Evolutionary conservation across 495 filamentous ascomycete genomes (phyloP).

Genomic region (Pyrenopolyporus hunteri): DNA sequence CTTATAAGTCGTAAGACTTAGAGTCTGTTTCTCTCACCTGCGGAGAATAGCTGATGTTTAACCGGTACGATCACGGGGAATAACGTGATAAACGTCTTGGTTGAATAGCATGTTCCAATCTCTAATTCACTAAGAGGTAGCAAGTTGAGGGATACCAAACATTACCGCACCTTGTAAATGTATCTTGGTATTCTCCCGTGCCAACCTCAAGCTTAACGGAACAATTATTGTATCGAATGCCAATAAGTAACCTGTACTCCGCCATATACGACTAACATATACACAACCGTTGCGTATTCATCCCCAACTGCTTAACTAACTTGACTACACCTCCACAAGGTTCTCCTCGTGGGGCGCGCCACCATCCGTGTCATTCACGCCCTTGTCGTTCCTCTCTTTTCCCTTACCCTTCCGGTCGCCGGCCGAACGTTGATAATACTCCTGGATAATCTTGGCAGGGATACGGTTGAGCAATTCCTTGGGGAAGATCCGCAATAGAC

Average conservation of each 20-base stretch:
- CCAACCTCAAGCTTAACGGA: background rate
- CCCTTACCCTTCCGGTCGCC: constrained; percentile 66
- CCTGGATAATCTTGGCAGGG: constrained; percentile 87
- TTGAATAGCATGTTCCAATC: background rate
- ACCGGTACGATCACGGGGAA: too few relatives aligned
- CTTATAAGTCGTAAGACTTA: background rate
- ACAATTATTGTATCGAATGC: constrained; percentile 35
- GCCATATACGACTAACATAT: constrained; percentile 37
- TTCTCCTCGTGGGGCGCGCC: constrained; percentile 65
- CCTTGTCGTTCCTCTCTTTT: constrained; percentile 71
- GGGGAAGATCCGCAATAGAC: constrained; percentile 91
- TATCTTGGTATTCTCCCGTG: background rate
- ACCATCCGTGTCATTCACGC: constrained; percentile 60
- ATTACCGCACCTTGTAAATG: too few relatives aligned
- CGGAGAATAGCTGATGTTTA: too few relatives aligned
- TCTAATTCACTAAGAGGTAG: too few relatives aligned
- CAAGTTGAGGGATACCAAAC: too few relatives aligned
- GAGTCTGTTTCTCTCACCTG: background rate
- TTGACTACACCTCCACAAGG: constrained; percentile 68
- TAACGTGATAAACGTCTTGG: background rate
- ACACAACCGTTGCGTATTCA: constrained; percentile 31
- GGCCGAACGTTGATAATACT: constrained; percentile 84
- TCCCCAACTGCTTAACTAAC: constrained; percentile 19
- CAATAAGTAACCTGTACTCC: constrained; percentile 35
- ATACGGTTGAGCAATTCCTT: constrained; percentile 98